phyloP scores from a whole-genome alignment of 192 early-diverging fungal species.

The Linnemannia exigua region DNA sequence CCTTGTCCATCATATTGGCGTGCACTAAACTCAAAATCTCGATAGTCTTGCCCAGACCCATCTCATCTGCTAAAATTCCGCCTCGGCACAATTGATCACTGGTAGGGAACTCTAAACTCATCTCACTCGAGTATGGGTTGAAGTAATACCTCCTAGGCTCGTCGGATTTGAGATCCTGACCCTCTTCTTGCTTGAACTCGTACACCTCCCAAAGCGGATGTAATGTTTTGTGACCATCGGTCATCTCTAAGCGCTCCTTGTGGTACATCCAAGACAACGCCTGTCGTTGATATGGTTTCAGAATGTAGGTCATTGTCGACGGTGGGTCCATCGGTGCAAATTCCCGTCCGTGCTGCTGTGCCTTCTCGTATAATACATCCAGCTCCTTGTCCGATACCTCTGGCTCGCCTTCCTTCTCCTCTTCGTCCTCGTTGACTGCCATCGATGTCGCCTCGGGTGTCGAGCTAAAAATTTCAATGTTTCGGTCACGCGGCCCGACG shows the following conservation, averaged over 20 bases:
- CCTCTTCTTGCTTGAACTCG: constrained; percentile 55
- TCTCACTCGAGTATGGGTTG: constrained; percentile 63
- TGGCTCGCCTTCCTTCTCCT: constrained; percentile 51
- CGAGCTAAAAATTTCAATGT: constrained; percentile 30
- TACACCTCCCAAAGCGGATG: constrained; percentile 72
- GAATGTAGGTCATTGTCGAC: constrained; percentile 52
- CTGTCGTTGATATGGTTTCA: constrained; percentile 65
- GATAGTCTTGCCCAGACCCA: constrained; percentile 74
- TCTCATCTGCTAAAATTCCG: constrained; percentile 72
- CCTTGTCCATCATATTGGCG: constrained; percentile 44
- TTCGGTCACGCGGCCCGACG: constrained; percentile 28
- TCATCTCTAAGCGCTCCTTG: constrained; percentile 48
- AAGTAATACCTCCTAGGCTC: constrained; percentile 57
- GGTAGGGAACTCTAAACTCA: constrained; percentile 62
- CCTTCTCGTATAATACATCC: constrained; percentile 69
- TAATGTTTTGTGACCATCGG: constrained; percentile 45
- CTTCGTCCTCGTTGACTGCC: constrained; percentile 18
- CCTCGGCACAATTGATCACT: constrained; percentile 62
- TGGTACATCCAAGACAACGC: constrained; percentile 68
- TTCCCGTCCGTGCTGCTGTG: constrained; percentile 62
- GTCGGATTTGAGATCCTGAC: constrained; percentile 24
- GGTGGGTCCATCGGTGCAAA: constrained; percentile 64
- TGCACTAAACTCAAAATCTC: constrained; percentile 71
- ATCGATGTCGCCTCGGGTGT: constrained; percentile 20
- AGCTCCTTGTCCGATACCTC: constrained; percentile 65